Base-by-base conservation (phyloP, 306 rosid species). In the Potentilla sterilis region DNA sequence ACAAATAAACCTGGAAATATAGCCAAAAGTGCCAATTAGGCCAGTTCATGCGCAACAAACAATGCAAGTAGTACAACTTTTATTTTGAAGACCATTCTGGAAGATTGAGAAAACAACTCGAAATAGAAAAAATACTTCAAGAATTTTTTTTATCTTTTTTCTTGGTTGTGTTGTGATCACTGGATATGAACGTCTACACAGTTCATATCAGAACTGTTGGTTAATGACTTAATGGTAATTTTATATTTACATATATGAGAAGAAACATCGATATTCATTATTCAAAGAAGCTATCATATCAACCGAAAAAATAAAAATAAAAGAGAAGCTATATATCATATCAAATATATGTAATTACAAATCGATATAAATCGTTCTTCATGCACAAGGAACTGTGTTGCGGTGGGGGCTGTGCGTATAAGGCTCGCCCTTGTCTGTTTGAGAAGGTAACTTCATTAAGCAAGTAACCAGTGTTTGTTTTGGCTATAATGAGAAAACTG, bases 361-460 rank as follows among this genome's bases (percentile, higher is more conserved):
- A 21, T 2, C 10, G 34, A 55, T 57, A 28, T 28, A 21, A 21
- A 28, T 58, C 12, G 24, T 19, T 19, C 59, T 5, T 57, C 42
- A 32, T 61, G 41, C 19, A 54, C 32, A n/a, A 54, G 28, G 28
- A 7, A 8, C 28, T 2, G 12, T 55, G 61, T 21, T n/a, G 2
- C 32, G 32, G 65, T 13, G 40, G 65, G 65, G 65, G 38, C 2
- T 24, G 38, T 58, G 37, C 64, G 21, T 51, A 51, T 52, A 52
- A 7, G 59, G 44, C 68, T 63, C 24, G 1, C 69, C 69, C 69
- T 64, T 37, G 44, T 37, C 41, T 64, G 43, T 63, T 63, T 63
- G 7, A 28, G 21, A 63, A 63, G 22, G 69, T 64, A 22, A 34
- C 69, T 63, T 63, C 44, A 35, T 34, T 63, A 34, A 63, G 24